Evolutionary conservation across 345 rosid species (phyloP).

Genomic region (Euphorbia pulcherrima): DNA sequence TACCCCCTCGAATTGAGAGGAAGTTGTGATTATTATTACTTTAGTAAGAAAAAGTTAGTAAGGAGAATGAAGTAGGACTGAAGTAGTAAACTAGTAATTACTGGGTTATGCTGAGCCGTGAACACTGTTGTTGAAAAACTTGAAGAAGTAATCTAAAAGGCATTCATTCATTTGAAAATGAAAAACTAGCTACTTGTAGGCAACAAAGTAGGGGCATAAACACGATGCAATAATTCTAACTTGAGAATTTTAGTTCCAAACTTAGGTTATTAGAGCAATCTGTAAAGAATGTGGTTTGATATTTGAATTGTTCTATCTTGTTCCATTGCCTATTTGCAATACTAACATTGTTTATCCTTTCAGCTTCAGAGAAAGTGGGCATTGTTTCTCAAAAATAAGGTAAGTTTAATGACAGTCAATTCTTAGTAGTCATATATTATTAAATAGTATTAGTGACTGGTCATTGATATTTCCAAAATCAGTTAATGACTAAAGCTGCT

Average conservation of each 20-base stretch:
- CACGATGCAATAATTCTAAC: not conserved
- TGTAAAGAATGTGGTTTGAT: not conserved
- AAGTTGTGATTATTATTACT: not conserved
- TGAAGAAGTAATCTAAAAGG: not conserved
- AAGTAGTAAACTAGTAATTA: not conserved
- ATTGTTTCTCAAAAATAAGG: constrained; percentile 46
- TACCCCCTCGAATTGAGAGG: not conserved
- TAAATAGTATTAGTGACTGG: not conserved
- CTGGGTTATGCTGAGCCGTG: not conserved
- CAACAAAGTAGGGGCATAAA: not conserved
- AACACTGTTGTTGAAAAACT: not conserved
- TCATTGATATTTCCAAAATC: constrained; percentile 18
- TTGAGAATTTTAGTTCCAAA: not conserved
- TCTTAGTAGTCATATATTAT: constrained; percentile 10
- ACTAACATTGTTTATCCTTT: constrained; percentile 16
- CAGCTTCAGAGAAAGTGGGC: constrained; percentile 46
- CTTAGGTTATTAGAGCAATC: constrained; percentile 3
- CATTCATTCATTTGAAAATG: not conserved
- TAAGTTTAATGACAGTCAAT: constrained; percentile 24
- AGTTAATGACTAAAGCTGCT: constrained; percentile 45
- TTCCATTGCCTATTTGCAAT: not conserved
- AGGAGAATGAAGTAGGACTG: not conserved
- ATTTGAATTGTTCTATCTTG: not conserved
- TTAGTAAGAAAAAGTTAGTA: not conserved
- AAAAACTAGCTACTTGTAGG: not conserved